A percentile compares a stretch with the other conserved stretches of the same genome.
Evolutionary conservation across 2,329 filamentous ascomycete species (phyloP).

Genomic region (Aspergillus aculeatus): DNA sequence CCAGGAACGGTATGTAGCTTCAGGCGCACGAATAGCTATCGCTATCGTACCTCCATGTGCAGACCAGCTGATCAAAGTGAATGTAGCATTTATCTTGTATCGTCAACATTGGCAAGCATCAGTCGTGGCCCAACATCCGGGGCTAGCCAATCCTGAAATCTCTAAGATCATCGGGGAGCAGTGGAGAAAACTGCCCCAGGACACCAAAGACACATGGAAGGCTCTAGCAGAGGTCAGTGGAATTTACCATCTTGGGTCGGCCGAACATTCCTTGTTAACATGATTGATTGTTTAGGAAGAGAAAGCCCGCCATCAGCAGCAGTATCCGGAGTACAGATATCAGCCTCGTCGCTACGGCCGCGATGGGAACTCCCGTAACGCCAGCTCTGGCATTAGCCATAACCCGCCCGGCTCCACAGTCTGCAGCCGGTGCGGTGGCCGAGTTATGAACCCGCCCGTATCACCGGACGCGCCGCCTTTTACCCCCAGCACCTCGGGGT

Average conservation of each 20-base stretch:
- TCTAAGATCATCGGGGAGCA: conserved; percentile 95
- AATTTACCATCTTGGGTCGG: background rate
- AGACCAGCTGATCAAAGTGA: conserved; percentile 39
- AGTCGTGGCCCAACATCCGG: conserved; percentile 79
- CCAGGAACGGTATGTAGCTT: conserved; percentile 63
- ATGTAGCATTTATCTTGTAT: conserved; percentile 91
- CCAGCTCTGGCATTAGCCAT: conserved; percentile 35
- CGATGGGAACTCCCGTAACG: conserved; percentile 45
- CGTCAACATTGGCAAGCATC: conserved; percentile 85
- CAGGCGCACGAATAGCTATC: background rate
- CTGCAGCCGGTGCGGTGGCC: conserved; percentile 47
- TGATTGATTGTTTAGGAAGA: conserved; percentile 61
- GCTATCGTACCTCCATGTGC: background rate
- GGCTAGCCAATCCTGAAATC: conserved; percentile 89
- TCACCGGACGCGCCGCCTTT: conserved; percentile 42
- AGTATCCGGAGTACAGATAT: conserved; percentile 93
- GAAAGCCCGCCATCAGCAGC: conserved; percentile 81
- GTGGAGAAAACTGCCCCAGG: conserved; percentile 76
- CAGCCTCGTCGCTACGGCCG: conserved; percentile 73
- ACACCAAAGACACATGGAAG: conserved; percentile 84
- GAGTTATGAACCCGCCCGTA: conserved; percentile 47
- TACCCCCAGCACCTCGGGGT: conserved; percentile 36
- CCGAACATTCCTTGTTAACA: background rate
- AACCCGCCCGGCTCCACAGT: conserved; percentile 39
- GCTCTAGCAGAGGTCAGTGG: conserved; percentile 71